A percentile compares a stretch with the other conserved stretches of the same genome.
phyloP scores from a whole-genome alignment of 2,329 filamentous ascomycete species.

The Curvularia lunata region DNA sequence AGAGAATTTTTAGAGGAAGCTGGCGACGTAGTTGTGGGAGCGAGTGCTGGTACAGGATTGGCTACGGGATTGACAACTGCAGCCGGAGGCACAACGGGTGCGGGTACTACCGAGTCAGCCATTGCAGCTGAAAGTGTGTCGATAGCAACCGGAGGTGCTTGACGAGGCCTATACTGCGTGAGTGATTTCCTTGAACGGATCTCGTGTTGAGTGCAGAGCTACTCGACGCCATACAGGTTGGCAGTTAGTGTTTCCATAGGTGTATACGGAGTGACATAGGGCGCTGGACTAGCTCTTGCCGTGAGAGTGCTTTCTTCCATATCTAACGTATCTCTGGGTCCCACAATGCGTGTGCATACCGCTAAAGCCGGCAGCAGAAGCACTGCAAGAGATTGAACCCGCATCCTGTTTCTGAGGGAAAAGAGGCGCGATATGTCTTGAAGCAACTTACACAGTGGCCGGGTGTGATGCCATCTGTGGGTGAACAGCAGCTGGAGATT shows the following conservation, averaged over 20 bases:
- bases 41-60: constrained; percentile 11
- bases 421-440: background rate
- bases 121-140: constrained; percentile 1
- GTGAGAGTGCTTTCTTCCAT: background rate
- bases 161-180: constrained; percentile 21
- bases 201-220: background rate
- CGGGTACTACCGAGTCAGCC: background rate
- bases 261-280: constrained; percentile 3
- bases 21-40: background rate
- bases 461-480: background rate
- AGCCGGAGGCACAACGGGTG: constrained; percentile 4
- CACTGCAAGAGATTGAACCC: background rate
- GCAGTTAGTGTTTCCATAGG: background rate
- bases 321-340: constrained; percentile 2
- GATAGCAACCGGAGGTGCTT: constrained; percentile 8
- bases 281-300: constrained; percentile 13
- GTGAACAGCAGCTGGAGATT: background rate
- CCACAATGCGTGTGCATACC: constrained; percentile 1
- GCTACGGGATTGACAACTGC: constrained; percentile 6
- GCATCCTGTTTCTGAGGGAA: constrained; percentile 4
- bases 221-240: constrained; percentile 1
- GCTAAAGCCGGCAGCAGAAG: constrained; percentile 4
- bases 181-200: background rate
- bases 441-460: background rate
- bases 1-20: background rate